Evolutionary conservation across 2,329 filamentous ascomycete species (phyloP), one percentile per base, ranked within the genome.

Genomic region (Parastagonospora nodorum): DNA sequence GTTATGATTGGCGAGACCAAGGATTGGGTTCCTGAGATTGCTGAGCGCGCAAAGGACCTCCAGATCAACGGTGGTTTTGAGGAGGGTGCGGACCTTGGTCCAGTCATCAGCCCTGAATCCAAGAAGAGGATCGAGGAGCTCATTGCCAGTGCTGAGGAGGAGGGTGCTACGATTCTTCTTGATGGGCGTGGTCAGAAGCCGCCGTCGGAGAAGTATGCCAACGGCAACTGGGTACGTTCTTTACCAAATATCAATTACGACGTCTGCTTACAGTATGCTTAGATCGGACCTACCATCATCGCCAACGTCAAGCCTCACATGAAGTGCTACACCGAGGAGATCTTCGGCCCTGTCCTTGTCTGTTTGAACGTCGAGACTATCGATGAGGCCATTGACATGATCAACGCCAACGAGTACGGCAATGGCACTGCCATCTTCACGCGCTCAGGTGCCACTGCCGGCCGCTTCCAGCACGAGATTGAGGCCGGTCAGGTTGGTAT

Each of bases 391-490:
- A 87, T 94, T 64, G 84, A 88, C 29, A 78, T 92, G 58, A 92
- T 94, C 80, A 94, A 94, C 78, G 80, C 78, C 53, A 94, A 94
- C 76, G 88, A 92, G 75, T 94, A 94, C 74, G 90, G 90, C 62
- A 94, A 94, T 78, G 90, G 90, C 60, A 87, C 87, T 9, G 89
- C 90, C 65, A 90, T 94, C 78, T 94, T 94, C 79, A 94, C 90
- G 11, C 82, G 84, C 58, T 89, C 85, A 15, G 90, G 90, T 16
- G 80, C 89, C 6, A 91, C 89, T 11, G 90, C 90, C 35, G 86
- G 88, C 69, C 82, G 82, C 19, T 94, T 93, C 83, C 87, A 90
- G 67, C 84, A 85, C 69, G 84, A 88, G 70, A 91, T 94, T 64
- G 88, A 94, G 78, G 89, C 89, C 46, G 90, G 90, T 19, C 90